Base-by-base conservation (phyloP, 345 rosid genomes). In the Luvunga scandens region DNA sequence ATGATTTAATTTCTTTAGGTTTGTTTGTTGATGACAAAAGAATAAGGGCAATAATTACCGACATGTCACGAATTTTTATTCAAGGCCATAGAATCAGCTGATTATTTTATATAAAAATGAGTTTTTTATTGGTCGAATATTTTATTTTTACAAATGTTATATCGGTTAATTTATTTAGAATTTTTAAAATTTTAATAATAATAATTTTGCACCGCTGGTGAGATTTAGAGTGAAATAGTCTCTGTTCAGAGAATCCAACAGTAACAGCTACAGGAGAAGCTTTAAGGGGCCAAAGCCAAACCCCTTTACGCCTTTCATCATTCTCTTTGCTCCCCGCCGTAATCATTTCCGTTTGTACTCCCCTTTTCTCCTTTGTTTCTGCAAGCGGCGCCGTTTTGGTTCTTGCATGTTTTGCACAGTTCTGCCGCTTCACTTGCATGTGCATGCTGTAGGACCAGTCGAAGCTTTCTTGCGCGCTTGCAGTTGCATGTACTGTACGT, bases 261-360 rank as follows among this genome's bases (percentile, higher is more conserved):
- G 77, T 64, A 31, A 64, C 66, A 18, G 77, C 64, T 27, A 61
- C 73, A 25, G 50, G 5, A 10, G 18, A 57, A 30, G 27, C 55
- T 53, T 53, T 18, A 42, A 69, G 50, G 61, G 73, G 60, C 5
- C 60, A 30, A 50, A 4, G 5, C 73, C 6, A n/a, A 33, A 18
- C 62, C 33, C 28, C 57, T 56, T 31, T 39, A 18, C 57, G 57
- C 9, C 38, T 45, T 27, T 69, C 82, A 80, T 80, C 78, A 70
- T 75, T 78, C 66, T 39, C 74, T 18, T 33, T 79, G 71, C 82
- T 71, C 84, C 62, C 80, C 79, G 83, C 81, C 81, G 71, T 72
- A 67, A 85, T 85, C 82, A 82, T 85, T 75, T 75, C 80, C 70
- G 48, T 61, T 68, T 60, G 68, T 12, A 30, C 33, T 18, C 6